Base-by-base conservation (phyloP, 1,284 basidiomycete species). In the Cryptococcus amylolentus region DNA sequence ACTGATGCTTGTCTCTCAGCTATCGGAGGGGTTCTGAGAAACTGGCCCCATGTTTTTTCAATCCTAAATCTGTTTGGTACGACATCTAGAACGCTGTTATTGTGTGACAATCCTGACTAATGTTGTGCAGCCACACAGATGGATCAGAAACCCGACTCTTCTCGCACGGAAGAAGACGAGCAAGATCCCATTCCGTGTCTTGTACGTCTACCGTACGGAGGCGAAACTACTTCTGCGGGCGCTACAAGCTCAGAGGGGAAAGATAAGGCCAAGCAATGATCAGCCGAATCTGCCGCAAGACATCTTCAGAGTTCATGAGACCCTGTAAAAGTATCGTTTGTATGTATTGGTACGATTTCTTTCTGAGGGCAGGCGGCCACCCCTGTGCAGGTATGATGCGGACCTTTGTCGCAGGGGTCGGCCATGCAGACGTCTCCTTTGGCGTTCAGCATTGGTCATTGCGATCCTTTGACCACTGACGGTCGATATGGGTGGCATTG, bases 1-100 rank as follows among this genome's bases (percentile, higher is more conserved):
- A 41, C 23, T 51, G 10, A 38, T 46, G 13, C 23, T 44, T 23
- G 31, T 35, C 10, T 5, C 12, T 52, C 23, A 75, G 76, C 74
- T 8, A 68, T 77, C 27, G 76, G 76, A 16, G 63, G 60, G 14
- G 75, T 77, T 2, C 54, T 77, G 55, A 58, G 67, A 39, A 76
- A 76, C 58, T 77, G 76, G 76, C 69, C 73, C 37, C 75, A 77
- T 57, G 70, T 77, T 13, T 76, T 74, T 51, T 71, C 70, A 3
- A 69, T 77, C 23, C 59, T 77, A 16, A 73, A 72, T 51, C 67
- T 73, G 16, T 70, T 77, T 35, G 69, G 73, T 75, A 45, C 56
- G 73, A 12, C 16, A 16, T 31, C 14, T 27, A 14, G 10, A 26
- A 10, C n/a, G 16, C 13, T 28, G 5, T 26, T 16, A n/a, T 43